Conservation (phyloP, 2,329 filamentous ascomycete species). For the Aspergillus sp. region DNA sequence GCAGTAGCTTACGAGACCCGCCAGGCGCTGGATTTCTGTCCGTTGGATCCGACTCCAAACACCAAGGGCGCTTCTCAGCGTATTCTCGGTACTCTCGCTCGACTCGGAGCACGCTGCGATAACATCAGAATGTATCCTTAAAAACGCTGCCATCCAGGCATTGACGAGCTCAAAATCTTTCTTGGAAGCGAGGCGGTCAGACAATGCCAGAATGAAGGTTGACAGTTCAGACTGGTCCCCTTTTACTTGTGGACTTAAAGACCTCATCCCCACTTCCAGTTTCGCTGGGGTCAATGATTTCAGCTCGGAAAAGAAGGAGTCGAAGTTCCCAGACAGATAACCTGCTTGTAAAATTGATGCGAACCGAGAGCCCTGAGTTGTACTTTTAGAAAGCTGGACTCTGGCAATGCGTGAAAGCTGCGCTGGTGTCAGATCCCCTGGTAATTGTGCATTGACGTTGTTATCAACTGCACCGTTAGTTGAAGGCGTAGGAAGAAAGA, state of each 20-base stretch:
- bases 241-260: conserved; percentile 56
- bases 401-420: conserved; percentile 69
- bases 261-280: conserved; percentile 87
- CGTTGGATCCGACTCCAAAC: conserved; percentile 74
- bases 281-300: conserved; percentile 79
- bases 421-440: conserved; percentile 37
- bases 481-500: conserved; percentile 70
- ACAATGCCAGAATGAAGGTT: conserved; percentile 79
- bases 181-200: conserved; percentile 64
- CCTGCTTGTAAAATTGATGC: conserved; percentile 50
- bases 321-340: conserved; percentile 58
- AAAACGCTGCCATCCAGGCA: conserved; percentile 95
- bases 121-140: conserved; percentile 71
- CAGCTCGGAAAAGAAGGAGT: conserved; percentile 72
- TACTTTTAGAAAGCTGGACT: conserved; percentile 52
- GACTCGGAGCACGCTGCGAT: conserved; percentile 47
- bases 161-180: conserved; percentile 92
- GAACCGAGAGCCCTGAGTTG: conserved; percentile 38
- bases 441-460: conserved; percentile 28
- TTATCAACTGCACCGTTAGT: conserved; percentile 23
- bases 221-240: conserved; percentile 65
- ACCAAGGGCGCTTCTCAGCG: conserved; percentile 59
- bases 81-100: conserved; percentile 46
- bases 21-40: conserved; percentile 68
- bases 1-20: conserved; percentile 80